Conservation (phyloP, 495 filamentous ascomycete species). For the Aspergillus nanangensis region DNA sequence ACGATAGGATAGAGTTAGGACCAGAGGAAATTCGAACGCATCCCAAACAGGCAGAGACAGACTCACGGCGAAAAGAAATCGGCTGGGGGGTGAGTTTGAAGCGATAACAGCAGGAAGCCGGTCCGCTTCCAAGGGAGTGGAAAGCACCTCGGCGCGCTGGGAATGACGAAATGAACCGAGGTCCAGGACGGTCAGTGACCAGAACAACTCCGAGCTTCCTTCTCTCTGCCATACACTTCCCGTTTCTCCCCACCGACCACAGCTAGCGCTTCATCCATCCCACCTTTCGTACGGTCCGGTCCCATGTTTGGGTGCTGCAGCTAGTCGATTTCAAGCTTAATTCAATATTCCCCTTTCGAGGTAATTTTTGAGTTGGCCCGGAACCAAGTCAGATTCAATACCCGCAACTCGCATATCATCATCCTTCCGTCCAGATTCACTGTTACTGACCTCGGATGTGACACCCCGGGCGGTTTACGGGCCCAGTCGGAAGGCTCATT, state of each 20-base stretch:
- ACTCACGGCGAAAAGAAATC: constrained; percentile 2
- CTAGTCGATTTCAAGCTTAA: background rate
- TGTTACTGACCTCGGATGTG: constrained; percentile 17
- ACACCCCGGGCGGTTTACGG: constrained; percentile 9
- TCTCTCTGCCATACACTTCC: constrained; percentile 8
- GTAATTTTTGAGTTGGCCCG: background rate
- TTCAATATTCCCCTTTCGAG: background rate
- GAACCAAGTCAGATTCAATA: too few species aligned
- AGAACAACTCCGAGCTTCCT: background rate
- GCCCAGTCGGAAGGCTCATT: constrained; percentile 9
- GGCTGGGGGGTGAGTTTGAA: constrained; percentile 2
- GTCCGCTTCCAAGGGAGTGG: constrained; percentile 1
- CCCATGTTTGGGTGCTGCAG: background rate
- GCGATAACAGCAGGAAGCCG: background rate
- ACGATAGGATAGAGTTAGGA: too few species aligned
- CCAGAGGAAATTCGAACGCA: background rate
- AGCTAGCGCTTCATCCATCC: background rate
- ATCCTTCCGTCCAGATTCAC: background rate
- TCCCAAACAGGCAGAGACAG: background rate
- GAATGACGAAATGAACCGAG: constrained; percentile 35
- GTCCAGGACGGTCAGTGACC: too few species aligned
- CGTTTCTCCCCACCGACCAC: constrained; percentile 7
- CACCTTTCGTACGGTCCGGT: background rate
- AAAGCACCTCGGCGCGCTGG: constrained; percentile 32
- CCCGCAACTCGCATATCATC: too few species aligned